Conservation (phyloP, 2,329 filamentous ascomycete genomes). For the Fusarium sp. region DNA sequence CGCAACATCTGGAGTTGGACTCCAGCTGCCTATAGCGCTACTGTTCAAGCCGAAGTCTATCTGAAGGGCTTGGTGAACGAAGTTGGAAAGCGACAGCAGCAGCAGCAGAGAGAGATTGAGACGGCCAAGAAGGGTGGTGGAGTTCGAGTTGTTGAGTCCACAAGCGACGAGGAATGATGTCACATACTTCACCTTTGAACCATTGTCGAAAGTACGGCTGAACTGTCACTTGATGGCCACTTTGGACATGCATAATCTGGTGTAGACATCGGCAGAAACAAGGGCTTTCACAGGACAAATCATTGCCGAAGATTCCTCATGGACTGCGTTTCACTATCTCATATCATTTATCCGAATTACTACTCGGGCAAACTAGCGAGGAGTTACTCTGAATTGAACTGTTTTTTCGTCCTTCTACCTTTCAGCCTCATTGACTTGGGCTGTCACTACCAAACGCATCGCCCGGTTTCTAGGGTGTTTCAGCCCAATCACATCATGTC, state of each 20-base stretch:
- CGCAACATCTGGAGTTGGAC: conserved; percentile 85
- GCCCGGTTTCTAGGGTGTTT: not conserved
- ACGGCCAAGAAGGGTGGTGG: conserved; percentile 57
- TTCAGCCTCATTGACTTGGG: not conserved
- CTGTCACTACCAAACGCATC: not conserved
- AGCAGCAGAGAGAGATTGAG: conserved; percentile 54
- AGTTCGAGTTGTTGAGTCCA: conserved; percentile 60
- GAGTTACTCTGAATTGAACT: conserved; percentile 38
- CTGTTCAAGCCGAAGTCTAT: conserved; percentile 86
- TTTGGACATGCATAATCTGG: not conserved
- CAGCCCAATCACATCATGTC: not conserved
- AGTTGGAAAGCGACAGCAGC: conserved; percentile 68
- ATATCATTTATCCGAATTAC: not conserved
- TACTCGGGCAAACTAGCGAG: conserved; percentile 8
- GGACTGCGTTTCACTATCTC: conserved; percentile 16
- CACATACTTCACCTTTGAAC: not conserved
- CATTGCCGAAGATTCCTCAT: not conserved
- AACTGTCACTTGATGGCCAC: not conserved
- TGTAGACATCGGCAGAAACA: not conserved
- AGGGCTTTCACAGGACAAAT: conserved; percentile 1
- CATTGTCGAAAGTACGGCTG: not conserved
- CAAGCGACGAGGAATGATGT: conserved; percentile 51
- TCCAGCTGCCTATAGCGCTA: conserved; percentile 84
- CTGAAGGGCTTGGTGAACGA: conserved; percentile 82
- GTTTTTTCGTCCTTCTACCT: not conserved